Base-by-base conservation (phyloP, 1,284 basidiomycete species). In the Serendipita sp. region DNA sequence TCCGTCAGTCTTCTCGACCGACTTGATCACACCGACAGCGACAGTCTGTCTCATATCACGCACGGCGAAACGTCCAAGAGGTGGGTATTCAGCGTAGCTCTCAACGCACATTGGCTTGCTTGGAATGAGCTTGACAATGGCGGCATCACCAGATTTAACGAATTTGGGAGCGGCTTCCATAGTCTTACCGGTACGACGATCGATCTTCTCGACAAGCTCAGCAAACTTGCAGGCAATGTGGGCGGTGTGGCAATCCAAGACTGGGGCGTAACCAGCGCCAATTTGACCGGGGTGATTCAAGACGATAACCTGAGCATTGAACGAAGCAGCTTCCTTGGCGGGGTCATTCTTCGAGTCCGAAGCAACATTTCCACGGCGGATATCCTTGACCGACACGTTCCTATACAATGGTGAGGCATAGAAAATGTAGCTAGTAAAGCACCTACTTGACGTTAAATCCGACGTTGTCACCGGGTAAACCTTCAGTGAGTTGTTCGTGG, bases 211-310 rank as follows among this genome's bases (percentile, higher is more conserved):
- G 72, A 93, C 82, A 76, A 97, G 85, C 77, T 95, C 93, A 70
- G 92, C 82, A 80, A 99, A 99, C 82, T 97, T 97, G 91, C 96
- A 99, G 69, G 96, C 96, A 76, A 99, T 99, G 85, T 97, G 95
- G 74, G 95, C 93, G 68, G 95, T 99, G 87, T 99, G 95, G 82
- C 95, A 99, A 82, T 99, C 95, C 71, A 99, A 88, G 66, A 99
- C 95, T 66, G 95, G 95, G 63, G 95, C 92, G 77, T 96, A 95
- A 70, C 93, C 93, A 71, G 91, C 91, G 79, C 92, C 90, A 75
- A 99, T 98, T 79, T 99, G 96, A 82, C 96, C 96, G 67, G 96
- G 96, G 88, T 99, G 96, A 85, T 99, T 99, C 77, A 99, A 90
- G 75, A 99, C 92, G 75, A 99, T 99, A 81, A 99, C 96, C 84